A percentile compares a stretch with the other conserved stretches of the same genome.
Conservation (phyloP, 2,329 filamentous ascomycete genomes). For the Nemania diffusa region DNA sequence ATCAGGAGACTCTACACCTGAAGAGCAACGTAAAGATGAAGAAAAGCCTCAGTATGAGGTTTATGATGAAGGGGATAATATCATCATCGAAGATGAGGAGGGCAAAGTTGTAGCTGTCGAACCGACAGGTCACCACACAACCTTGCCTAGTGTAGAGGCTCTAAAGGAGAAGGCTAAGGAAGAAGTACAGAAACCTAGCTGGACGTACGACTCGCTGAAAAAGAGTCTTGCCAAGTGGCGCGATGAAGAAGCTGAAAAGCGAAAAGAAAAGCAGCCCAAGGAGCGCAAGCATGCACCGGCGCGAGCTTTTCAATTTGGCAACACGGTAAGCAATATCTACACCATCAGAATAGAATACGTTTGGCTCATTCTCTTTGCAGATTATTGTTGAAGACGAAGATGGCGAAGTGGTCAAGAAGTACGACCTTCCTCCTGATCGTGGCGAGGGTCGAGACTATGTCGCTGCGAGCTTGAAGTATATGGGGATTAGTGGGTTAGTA, state of each 20-base stretch:
- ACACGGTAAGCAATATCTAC: slow-evolving; percentile 66
- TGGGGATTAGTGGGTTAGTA: slow-evolving; percentile 61
- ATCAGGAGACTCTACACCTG: slow-evolving; percentile 42
- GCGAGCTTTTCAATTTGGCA: slow-evolving; percentile 86
- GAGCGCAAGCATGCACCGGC: slow-evolving; percentile 74
- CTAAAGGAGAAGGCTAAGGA: slow-evolving; percentile 50
- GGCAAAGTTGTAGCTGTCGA: slow-evolving; percentile 84
- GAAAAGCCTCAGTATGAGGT: slow-evolving; percentile 65
- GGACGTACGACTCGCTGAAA: slow-evolving; percentile 60
- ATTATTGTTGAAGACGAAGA: slow-evolving; percentile 90
- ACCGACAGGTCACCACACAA: slow-evolving; percentile 46
- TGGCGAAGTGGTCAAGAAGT: slow-evolving; percentile 86
- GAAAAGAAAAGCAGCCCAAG: slow-evolving; percentile 68
- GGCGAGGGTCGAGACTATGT: slow-evolving; percentile 55
- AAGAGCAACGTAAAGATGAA: slow-evolving; percentile 34
- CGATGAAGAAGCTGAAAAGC: slow-evolving; percentile 69
- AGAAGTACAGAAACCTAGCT: slow-evolving; percentile 52
- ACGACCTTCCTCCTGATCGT: slow-evolving; percentile 73
- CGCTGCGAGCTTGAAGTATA: slow-evolving; percentile 62
- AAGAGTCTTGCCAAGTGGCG: slow-evolving; percentile 63
- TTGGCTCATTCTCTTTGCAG: slow-evolving; percentile 49
- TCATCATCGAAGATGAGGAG: slow-evolving; percentile 85
- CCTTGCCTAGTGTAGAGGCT: slow-evolving; percentile 35
- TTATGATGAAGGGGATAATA: slow-evolving; percentile 81
- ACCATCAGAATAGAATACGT: neutral